These are phyloP conservation scores for Cynanchum wilfordii DNA, from an alignment of 257 asterid genomes.

Conservation along the genomic window DNA sequence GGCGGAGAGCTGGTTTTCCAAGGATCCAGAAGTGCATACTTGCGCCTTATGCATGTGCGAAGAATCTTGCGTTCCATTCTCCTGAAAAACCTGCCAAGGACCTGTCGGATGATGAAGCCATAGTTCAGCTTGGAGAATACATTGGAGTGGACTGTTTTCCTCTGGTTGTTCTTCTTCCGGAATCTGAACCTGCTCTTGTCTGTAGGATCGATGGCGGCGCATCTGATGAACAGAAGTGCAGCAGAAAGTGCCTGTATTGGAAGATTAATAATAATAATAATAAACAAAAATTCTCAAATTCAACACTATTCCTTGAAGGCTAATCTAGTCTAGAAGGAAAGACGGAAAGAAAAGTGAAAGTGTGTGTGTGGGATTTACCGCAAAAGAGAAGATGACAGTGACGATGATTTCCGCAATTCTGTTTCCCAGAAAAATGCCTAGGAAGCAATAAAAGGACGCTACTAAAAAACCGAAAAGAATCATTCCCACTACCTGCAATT, in stretches of 20 bases:
- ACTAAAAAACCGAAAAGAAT: slow-evolving; percentile 64
- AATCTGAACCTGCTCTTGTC: slow-evolving; percentile 60
- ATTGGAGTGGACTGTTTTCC: neutral
- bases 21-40: slow-evolving; percentile 53
- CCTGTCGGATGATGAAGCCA: slow-evolving; percentile 41
- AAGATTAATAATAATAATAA: neutral
- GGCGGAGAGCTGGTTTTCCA: slow-evolving; percentile 41
- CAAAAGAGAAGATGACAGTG: slow-evolving; percentile 49
- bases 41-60: slow-evolving; percentile 73
- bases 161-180: slow-evolving; percentile 40
- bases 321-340: neutral
- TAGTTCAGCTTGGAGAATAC: slow-evolving; percentile 37
- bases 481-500: slow-evolving; percentile 76
- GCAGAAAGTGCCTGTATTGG: slow-evolving; percentile 56
- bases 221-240: slow-evolving; percentile 68
- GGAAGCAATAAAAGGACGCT: slow-evolving; percentile 67
- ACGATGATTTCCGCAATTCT: slow-evolving; percentile 56
- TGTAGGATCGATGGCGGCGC: slow-evolving; percentile 75
- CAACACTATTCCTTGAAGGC: neutral
- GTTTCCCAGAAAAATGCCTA: slow-evolving; percentile 75
- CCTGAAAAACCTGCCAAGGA: slow-evolving; percentile 52
- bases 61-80: slow-evolving; percentile 73
- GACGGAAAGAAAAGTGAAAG: neutral
- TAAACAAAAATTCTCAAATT: neutral
- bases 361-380: slow-evolving; percentile 37